Percentiles rank a stretch among this genome's conserved stretches.
Evolutionary conservation across 2,329 filamentous ascomycete genomes (phyloP).

Genomic region (Trichoderma sp.): DNA sequence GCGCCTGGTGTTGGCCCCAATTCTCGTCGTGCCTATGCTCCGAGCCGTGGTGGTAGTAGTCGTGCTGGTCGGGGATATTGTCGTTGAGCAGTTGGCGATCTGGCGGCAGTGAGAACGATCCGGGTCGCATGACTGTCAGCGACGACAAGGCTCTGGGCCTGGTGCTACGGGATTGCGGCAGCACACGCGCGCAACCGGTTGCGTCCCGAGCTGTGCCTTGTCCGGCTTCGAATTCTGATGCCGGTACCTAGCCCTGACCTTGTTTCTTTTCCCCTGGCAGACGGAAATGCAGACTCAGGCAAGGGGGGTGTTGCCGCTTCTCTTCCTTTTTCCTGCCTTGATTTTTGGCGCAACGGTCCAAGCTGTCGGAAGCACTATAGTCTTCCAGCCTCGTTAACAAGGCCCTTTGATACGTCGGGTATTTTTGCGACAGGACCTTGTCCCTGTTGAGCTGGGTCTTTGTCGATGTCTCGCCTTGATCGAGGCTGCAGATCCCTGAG

Average conservation of each 20-base stretch:
- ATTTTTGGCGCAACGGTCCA: not conserved
- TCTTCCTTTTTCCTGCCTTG: not conserved
- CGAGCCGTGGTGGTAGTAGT: not conserved
- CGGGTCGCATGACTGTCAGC: conserved; percentile 25
- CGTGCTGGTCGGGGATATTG: not conserved
- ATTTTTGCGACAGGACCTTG: not conserved
- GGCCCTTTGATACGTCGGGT: conserved; percentile 1
- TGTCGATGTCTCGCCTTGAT: not conserved
- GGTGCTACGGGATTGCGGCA: conserved; percentile 4
- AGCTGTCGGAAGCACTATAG: not conserved
- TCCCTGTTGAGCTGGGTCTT: not conserved
- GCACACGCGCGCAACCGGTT: conserved; percentile 5
- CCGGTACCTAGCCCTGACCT: conserved; percentile 2
- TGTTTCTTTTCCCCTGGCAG: not conserved
- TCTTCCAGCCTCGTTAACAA: not conserved
- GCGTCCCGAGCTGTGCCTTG: conserved; percentile 6
- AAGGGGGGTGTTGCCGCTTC: not conserved
- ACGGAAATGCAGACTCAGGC: not conserved
- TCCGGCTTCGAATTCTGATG: conserved; percentile 1
- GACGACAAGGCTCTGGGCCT: conserved; percentile 5
- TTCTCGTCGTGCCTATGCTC: not conserved
- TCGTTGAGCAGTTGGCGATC: conserved; percentile 15
- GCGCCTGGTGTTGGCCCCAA: not conserved
- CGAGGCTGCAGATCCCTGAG: not conserved
- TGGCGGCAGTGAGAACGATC: conserved; percentile 11